Evolutionary conservation across 371 early-diverging fungal genomes (phyloP).

Genomic region (Batkoa obscura): DNA sequence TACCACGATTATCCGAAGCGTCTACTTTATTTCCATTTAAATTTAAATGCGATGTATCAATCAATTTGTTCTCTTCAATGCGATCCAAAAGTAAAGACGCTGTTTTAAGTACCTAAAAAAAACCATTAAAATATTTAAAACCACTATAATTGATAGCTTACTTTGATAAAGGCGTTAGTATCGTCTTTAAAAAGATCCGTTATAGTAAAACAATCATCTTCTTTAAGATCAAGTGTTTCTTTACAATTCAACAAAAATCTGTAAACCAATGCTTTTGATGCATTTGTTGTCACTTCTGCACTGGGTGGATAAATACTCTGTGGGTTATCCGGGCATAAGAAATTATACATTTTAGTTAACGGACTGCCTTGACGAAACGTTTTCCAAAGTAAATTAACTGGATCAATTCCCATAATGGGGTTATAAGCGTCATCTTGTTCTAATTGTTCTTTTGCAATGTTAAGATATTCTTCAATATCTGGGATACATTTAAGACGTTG

Average conservation of each 20-base stretch:
- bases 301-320: conserved; percentile 6
- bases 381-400: conserved; percentile 66
- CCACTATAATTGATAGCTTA: conserved; percentile 14
- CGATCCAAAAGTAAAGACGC: conserved; percentile 43
- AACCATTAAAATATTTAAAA: background rate
- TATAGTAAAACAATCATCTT: conserved; percentile 71
- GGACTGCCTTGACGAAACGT: conserved; percentile 81
- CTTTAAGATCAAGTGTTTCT: conserved; percentile 37
- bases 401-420: conserved; percentile 30
- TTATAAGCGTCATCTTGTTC: conserved; percentile 15
- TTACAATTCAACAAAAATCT: conserved; percentile 56
- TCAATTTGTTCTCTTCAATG: conserved; percentile 43
- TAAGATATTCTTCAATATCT: conserved; percentile 32
- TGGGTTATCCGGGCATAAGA: conserved; percentile 30
- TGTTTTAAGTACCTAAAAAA: conserved; percentile 34
- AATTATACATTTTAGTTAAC: conserved; percentile 67
- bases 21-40: conserved; percentile 30
- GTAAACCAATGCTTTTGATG: conserved; percentile 41
- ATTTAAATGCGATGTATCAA: conserved; percentile 22
- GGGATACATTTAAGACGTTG: conserved; percentile 34
- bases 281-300: conserved; percentile 18
- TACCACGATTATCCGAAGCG: conserved; percentile 64
- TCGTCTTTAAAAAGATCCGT: conserved; percentile 81
- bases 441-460: conserved; percentile 15
- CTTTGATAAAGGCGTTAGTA: conserved; percentile 90